These are phyloP conservation scores for Aspergillus bridgeri DNA, from an alignment of 495 filamentous ascomycete genomes.

Conservation along the genomic window DNA sequence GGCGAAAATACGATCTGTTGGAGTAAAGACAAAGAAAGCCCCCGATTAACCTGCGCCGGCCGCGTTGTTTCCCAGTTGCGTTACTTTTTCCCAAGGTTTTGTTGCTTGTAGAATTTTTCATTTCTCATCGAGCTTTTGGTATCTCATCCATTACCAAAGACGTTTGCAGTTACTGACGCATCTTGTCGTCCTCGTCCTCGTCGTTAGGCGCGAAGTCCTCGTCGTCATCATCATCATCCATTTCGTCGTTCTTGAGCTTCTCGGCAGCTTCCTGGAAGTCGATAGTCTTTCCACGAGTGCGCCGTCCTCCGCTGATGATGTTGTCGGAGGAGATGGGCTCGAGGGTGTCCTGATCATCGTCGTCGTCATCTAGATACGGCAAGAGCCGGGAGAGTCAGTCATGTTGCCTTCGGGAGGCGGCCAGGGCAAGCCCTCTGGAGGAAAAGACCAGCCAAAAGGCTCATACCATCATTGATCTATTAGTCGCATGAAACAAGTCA, in stretches of 20 bases:
- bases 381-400: not conserved
- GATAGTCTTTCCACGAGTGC: slow-evolving; percentile 81
- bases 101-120: not conserved
- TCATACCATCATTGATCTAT: not conserved
- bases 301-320: slow-evolving; percentile 73
- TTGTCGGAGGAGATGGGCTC: slow-evolving; percentile 86
- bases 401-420: not conserved
- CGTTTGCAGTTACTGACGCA: slow-evolving; percentile 37
- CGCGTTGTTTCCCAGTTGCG: slow-evolving; percentile 1
- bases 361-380: slow-evolving; percentile 48
- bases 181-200: slow-evolving; percentile 38
- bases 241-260: slow-evolving; percentile 51
- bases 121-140: not conserved
- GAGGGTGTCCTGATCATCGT: slow-evolving; percentile 77
- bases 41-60: slow-evolving; percentile 13
- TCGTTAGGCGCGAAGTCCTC: slow-evolving; percentile 47
- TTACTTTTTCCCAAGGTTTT: not conserved
- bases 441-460: not conserved
- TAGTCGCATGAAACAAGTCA: not conserved
- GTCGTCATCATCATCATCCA: slow-evolving; percentile 75
- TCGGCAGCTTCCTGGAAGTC: slow-evolving; percentile 80
- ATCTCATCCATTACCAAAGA: not conserved
- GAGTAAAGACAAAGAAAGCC: slow-evolving; percentile 6
- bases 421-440: not conserved
- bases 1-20: slow-evolving; percentile 2